Evolutionary conservation across 2,329 filamentous ascomycete species (phyloP), one percentile per base, ranked within the genome.

Genomic region (Lecanicillium sp.): DNA sequence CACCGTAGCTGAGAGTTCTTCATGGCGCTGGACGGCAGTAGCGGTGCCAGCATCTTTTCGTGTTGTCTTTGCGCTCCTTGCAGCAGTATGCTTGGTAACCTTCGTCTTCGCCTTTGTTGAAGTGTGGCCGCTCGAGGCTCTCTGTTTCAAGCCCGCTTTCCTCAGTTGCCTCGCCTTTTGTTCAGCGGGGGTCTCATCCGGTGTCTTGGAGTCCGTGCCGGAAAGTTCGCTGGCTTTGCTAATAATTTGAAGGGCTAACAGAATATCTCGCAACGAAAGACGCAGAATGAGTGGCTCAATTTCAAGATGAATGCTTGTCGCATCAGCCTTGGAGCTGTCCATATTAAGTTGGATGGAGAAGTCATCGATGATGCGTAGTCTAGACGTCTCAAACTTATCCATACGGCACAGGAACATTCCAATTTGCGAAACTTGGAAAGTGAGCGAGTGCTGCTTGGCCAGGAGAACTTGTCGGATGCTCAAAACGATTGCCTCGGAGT

Each of bases 401-500:
- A 99, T 98, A 11, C 92, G 84, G 56, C 94, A 98, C 22, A 98
- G 63, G 59, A 96, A 99, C 92, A 99, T 98, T 50, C 92, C 92
- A 38, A 97, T 77, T 54, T 97, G 82, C 7, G 87, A 89, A 3
- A 98, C 79, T 55, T 98, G 90, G 55, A 99, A 74, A 1, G 92
- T 96, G 49, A 94, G 74, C 8, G 90, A 87, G 64, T 97, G 87
- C 58, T 98, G 94, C 52, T 94, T 85, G 2, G 90, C 94, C 10
- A 97, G 72, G 2, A 97, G 72, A 11, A 97, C 79, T 58, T 98
- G 89, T 57, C 96, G 94, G 3, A 89, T 94, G 35, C 88, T 87
- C 17, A 98, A 71, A 1, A 98, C 94, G 50, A 98, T 94, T 3
- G 92, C 92, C 57, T 99, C 94, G 0, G 92, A 97, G 55, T 82